Evolutionary conservation across 768 basidiomycete genomes (phyloP).

Genomic region (Kondoa malvinella): DNA sequence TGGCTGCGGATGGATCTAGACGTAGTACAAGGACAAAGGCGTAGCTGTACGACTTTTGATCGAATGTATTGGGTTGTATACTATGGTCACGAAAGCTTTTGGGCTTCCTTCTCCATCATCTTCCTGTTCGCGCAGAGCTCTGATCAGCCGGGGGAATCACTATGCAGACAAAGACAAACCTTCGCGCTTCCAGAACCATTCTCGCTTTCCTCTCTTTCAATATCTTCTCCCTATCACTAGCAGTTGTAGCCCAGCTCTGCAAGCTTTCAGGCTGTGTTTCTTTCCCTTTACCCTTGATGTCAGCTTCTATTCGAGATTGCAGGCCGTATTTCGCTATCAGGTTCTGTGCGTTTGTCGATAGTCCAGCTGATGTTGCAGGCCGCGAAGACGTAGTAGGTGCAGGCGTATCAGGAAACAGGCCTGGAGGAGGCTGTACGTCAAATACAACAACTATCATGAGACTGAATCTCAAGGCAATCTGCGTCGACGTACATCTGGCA

Average conservation of each 20-base stretch:
- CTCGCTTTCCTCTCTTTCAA: constrained; percentile 8
- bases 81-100: not conserved
- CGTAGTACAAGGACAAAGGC: too few species aligned
- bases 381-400: not conserved
- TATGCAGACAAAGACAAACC: not conserved
- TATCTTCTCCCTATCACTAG: not conserved
- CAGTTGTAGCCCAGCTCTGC: not conserved
- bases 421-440: constrained; percentile 4
- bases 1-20: too few species aligned
- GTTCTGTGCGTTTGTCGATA: not conserved
- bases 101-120: constrained; percentile 3
- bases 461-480: not conserved
- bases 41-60: too few species aligned
- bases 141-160: not conserved
- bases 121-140: not conserved
- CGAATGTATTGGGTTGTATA: not conserved
- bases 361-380: not conserved
- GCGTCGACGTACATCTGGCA: constrained; percentile 5
- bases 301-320: constrained; percentile 1
- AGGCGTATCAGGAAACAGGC: constrained; percentile 4
- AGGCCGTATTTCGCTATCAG: constrained; percentile 1
- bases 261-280: not conserved
- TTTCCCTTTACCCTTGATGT: constrained; percentile 10
- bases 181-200: constrained; percentile 3
- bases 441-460: not conserved